phyloP scores from a whole-genome alignment of 805 yeast genomes.

The Pichia phayaonensis region DNA sequence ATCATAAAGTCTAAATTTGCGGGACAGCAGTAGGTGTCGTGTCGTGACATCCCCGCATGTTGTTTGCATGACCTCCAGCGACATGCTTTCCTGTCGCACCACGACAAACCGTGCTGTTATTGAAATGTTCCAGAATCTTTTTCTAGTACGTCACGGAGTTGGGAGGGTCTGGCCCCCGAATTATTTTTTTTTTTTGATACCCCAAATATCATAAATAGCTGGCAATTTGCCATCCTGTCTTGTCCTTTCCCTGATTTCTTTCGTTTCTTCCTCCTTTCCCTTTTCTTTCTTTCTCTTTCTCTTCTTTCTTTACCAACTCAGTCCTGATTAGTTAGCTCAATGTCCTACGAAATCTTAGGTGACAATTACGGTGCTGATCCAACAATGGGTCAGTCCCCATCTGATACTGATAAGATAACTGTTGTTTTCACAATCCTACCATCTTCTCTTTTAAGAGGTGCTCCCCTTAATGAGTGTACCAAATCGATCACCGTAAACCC shows the following conservation, averaged over 20 bases:
- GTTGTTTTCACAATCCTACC: neutral
- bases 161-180: too few species aligned
- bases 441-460: constrained; percentile 4
- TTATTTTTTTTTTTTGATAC: too few species aligned
- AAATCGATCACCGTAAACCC: neutral
- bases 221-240: neutral
- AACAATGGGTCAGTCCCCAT: neutral
- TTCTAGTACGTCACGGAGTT: too few species aligned
- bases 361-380: neutral
- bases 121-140: too few species aligned
- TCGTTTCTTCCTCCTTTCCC: neutral
- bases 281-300: neutral
- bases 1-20: too few species aligned
- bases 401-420: neutral
- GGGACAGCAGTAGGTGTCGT: too few species aligned
- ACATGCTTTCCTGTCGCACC: too few species aligned
- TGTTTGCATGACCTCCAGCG: too few species aligned
- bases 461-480: neutral
- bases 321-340: neutral
- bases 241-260: neutral
- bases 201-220: too few species aligned
- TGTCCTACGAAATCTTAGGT: neutral
- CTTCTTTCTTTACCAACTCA: neutral
- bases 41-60: too few species aligned
- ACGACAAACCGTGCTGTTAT: too few species aligned